Base-by-base conservation (phyloP, 78 protist genomes). In the Dictyostelium discoideum region DNA sequence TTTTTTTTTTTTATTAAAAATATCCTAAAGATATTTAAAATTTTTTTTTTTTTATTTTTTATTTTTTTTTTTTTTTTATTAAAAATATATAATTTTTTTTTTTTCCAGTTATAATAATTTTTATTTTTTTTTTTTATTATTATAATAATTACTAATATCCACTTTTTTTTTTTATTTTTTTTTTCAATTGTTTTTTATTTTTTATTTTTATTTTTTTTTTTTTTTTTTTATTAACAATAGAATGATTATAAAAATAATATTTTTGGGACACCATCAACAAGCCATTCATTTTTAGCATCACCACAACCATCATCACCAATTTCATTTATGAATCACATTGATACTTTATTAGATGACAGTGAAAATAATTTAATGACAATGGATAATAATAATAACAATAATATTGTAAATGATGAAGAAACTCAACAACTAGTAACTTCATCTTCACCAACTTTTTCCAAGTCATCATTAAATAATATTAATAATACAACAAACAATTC, bases 241-340 rank as follows among this genome's bases (percentile, higher is more conserved):
- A 79, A 79, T 44, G 84, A 44, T 22, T 44, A n/a, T 22, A 79
- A 39, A 44, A 79, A 79, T 22, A 79, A 79, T 79, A 42, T 79
- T 42, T 79, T 44, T 11, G 84, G 84, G 16, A 79, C 84, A 11
- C 63, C 84, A 44, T 50, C 84, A 32, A 13, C 84, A 32, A 13
- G 39, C 16, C 22, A 26, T 18, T 37, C 81, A 74, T 74, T 74
- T 74, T 16, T 26, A 37, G 81, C 81, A 44, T 79, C 84, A 24
- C 84, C 84, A 79, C 24, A 42, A 79, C n/a, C 67, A 39, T 44
- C 84, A n/a, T 79, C 84, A 44, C 84, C 84, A 32, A 37, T 74
- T 37, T 74, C 81, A 74, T 74, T 29, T 32, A 16, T 74, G 22
- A 74, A 74, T 37, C 77, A 69, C 18, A 69, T 69, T 26, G 18